Percentiles rank a stretch among this genome's conserved stretches.
Evolutionary conservation across 371 early-diverging fungal species (phyloP).

Genomic region (Mortierella sp.): DNA sequence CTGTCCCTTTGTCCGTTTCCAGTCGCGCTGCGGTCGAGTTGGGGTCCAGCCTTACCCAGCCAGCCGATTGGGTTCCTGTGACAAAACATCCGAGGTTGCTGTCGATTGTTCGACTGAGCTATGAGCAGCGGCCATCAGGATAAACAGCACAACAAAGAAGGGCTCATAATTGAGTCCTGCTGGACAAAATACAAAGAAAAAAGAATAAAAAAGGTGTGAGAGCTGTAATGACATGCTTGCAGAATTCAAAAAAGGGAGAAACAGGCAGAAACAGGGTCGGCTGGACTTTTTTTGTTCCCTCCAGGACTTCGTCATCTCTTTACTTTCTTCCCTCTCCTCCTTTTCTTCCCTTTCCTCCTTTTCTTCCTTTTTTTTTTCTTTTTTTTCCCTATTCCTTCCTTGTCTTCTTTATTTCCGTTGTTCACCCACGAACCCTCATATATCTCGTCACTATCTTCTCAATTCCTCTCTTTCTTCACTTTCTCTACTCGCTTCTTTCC

Average conservation of each 20-base stretch:
- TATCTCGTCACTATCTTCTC: not conserved
- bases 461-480: not conserved
- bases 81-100: not conserved
- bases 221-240: not conserved
- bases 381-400: not conserved
- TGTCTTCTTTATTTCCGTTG: not conserved
- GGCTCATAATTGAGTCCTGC: not conserved
- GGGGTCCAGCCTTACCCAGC: conserved; percentile 5
- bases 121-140: no score
- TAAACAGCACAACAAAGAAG: not conserved
- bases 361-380: no score
- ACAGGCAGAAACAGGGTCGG: not conserved
- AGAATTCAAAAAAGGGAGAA: not conserved
- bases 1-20: not conserved
- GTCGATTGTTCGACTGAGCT: not conserved
- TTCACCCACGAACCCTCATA: not conserved
- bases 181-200: not conserved
- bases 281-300: not conserved
- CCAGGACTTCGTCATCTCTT: not conserved
- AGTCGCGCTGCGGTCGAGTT: not conserved
- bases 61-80: not conserved
- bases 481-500: not conserved
- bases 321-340: not conserved
- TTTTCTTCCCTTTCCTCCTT: not conserved
- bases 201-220: no score